phyloP scores from a whole-genome alignment of 2,329 filamentous ascomycete species.

The Fusarium anthophilum region DNA sequence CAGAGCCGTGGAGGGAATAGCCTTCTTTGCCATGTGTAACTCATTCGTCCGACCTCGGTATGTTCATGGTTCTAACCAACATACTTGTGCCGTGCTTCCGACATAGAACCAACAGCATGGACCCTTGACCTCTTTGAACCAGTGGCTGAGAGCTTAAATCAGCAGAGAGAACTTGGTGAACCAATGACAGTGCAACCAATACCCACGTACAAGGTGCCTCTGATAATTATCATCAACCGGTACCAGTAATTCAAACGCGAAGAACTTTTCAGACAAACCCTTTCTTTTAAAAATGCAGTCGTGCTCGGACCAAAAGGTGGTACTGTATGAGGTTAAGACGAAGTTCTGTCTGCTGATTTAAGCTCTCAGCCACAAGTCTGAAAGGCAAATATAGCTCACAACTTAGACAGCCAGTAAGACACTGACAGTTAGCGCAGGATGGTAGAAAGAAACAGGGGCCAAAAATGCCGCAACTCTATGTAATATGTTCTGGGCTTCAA shows the following conservation, averaged over 20 bases:
- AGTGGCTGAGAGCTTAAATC: too few species aligned
- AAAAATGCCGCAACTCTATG: background rate
- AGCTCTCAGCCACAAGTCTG: too few species aligned
- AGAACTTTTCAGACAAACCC: too few species aligned
- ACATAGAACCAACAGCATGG: background rate
- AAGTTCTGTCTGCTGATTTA: too few species aligned
- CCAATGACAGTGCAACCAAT: background rate
- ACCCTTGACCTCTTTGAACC: background rate
- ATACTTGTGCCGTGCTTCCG: background rate
- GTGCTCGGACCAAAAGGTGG: background rate
- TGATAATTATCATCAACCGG: background rate
- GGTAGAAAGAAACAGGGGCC: background rate
- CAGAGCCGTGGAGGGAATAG: fast-evolving
- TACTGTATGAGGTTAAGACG: background rate
- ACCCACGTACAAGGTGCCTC: background rate
- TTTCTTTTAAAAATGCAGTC: too few species aligned
- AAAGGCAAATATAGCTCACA: too few species aligned
- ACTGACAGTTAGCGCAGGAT: too few species aligned
- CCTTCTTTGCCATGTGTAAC: fast-evolving
- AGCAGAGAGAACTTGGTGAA: too few species aligned
- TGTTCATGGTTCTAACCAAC: background rate
- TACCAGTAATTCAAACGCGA: background rate
- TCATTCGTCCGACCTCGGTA: background rate
- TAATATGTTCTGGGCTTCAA: too few species aligned
- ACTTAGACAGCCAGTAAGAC: too few species aligned